These are phyloP conservation scores for Saitozyma sp. DNA, from an alignment of 768 basidiomycete genomes.

Conservation along the genomic window DNA sequence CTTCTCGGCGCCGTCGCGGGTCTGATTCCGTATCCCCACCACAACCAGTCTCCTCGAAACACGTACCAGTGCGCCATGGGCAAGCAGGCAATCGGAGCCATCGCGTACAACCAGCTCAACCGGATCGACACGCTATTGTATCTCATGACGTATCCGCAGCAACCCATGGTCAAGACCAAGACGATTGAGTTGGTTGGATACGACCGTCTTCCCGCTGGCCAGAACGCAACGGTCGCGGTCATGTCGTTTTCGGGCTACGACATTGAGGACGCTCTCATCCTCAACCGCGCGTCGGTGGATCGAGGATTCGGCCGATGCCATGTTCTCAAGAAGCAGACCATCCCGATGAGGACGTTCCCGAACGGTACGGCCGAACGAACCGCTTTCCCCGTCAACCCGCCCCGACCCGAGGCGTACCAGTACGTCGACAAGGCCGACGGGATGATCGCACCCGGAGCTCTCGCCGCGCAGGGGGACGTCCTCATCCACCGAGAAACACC, in stretches of 20 bases:
- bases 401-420: constrained; percentile 77
- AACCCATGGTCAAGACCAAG: constrained; percentile 99
- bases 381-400: constrained; percentile 85
- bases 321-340: constrained; percentile 91
- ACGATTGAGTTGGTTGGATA: constrained; percentile 97
- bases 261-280: constrained; percentile 96
- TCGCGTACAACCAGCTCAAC: constrained; percentile 95
- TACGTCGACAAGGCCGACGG: constrained; percentile 84
- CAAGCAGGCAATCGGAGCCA: constrained; percentile 98
- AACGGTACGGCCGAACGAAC: constrained; percentile 97
- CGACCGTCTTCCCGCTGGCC: constrained; percentile 92
- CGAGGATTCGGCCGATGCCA: constrained; percentile 97
- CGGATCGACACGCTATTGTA: constrained; percentile 98
- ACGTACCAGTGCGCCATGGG: constrained; percentile 99
- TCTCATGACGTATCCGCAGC: constrained; percentile 94
- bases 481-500: constrained; percentile 98
- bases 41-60: constrained; percentile 98
- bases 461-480: constrained; percentile 86
- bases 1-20: constrained; percentile 96
- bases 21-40: constrained; percentile 97
- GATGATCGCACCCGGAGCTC: constrained; percentile 89
- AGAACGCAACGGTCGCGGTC: constrained; percentile 96
- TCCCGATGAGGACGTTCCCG: constrained; percentile 90
- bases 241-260: constrained; percentile 99
- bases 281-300: constrained; percentile 94